A percentile compares a stretch with the other conserved stretches of the same genome.
These are phyloP conservation scores for Phytophthora pinifolia DNA, from an alignment of 352 stramenopile genomes.

Conservation along the genomic window DNA sequence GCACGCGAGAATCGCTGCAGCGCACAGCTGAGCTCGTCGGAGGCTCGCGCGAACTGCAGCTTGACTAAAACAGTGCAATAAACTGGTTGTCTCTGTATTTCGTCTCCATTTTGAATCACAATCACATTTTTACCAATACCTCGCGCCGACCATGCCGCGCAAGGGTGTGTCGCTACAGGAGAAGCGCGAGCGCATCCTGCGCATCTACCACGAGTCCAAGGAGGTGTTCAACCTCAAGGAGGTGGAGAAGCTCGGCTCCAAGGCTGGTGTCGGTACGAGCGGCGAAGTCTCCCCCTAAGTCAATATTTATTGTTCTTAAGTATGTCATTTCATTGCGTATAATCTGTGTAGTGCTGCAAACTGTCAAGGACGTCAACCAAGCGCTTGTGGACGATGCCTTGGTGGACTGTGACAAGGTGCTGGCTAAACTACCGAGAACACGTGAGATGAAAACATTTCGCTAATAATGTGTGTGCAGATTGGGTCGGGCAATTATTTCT, in stretches of 20 bases:
- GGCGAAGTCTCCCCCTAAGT: background rate
- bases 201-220: constrained; percentile 86
- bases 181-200: constrained; percentile 83
- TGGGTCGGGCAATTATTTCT: constrained; percentile 88
- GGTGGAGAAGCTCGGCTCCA: constrained; percentile 83
- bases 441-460: constrained; percentile 1
- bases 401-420: constrained; percentile 82
- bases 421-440: background rate
- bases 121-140: background rate
- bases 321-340: constrained; percentile 3
- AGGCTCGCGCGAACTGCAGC: constrained; percentile 40
- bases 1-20: constrained; percentile 46
- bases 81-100: constrained; percentile 4
- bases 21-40: constrained; percentile 49
- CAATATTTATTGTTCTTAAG: background rate
- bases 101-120: constrained; percentile 9
- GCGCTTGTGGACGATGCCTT: constrained; percentile 80
- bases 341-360: constrained; percentile 68
- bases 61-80: constrained; percentile 24
- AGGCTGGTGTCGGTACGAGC: constrained; percentile 72
- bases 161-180: constrained; percentile 85
- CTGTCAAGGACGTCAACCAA: constrained; percentile 89
- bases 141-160: constrained; percentile 44
- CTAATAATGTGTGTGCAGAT: constrained; percentile 41
- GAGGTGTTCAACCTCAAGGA: constrained; percentile 89